These are phyloP conservation scores for Rhizoclosmatium sp. DNA, from an alignment of 192 early-diverging fungal genomes.

Conservation along the genomic window DNA sequence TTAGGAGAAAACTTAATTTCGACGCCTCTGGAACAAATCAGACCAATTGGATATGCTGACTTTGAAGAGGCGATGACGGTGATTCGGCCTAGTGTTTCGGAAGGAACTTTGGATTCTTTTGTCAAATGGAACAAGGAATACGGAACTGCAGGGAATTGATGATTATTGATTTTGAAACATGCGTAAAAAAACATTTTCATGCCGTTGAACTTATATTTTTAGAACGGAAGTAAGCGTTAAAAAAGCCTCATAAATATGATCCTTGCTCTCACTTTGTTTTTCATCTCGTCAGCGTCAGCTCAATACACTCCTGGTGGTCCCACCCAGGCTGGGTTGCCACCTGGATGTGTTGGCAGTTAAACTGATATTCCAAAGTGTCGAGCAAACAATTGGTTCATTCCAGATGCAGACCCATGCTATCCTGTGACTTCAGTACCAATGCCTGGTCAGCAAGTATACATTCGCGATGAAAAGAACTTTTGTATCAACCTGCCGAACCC, in stretches of 20 bases:
- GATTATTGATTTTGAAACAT: neutral
- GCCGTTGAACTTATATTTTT: too few relatives aligned
- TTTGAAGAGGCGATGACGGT: constrained; percentile 47
- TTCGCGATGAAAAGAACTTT: constrained; percentile 43
- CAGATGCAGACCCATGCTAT: constrained; percentile 28
- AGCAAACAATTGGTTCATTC: constrained; percentile 34
- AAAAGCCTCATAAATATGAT: neutral
- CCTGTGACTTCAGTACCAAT: neutral
- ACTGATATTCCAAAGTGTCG: constrained; percentile 25
- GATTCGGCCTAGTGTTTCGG: constrained; percentile 56
- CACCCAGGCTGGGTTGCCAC: constrained; percentile 26
- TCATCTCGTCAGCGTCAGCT: neutral
- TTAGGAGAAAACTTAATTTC: constrained; percentile 54
- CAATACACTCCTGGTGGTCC: constrained; percentile 2
- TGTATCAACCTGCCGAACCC: constrained; percentile 45
- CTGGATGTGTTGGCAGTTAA: constrained; percentile 28
- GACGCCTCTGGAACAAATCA: constrained; percentile 44
- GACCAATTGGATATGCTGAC: constrained; percentile 49
- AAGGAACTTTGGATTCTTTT: constrained; percentile 40
- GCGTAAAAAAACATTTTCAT: too few relatives aligned
- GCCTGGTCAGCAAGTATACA: constrained; percentile 43
- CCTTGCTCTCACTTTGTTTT: neutral
- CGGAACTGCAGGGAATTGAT: constrained; percentile 47
- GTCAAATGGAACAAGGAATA: constrained; percentile 55
- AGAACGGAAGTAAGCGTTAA: too few relatives aligned